phyloP scores from a whole-genome alignment of 805 yeast genomes.

The Yamadazyma akitaensis region DNA sequence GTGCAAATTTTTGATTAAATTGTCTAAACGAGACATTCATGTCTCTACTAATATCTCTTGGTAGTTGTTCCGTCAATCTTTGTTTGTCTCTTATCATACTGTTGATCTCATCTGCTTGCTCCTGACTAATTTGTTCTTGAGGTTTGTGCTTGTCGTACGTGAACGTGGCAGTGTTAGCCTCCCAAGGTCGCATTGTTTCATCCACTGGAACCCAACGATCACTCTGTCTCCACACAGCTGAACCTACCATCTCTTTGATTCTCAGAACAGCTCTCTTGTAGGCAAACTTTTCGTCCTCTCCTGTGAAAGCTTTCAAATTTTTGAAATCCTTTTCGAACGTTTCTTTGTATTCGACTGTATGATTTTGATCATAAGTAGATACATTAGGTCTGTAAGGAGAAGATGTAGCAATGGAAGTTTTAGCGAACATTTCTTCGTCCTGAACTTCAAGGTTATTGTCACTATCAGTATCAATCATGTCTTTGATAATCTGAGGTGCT shows the following conservation, averaged over 20 bases:
- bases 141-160: background rate
- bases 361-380: slow-evolving; percentile 55
- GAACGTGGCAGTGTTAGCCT: slow-evolving; percentile 4
- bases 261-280: slow-evolving; percentile 68
- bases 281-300: slow-evolving; percentile 76
- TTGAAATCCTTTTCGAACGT: slow-evolving; percentile 32
- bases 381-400: slow-evolving; percentile 71
- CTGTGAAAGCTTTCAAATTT: slow-evolving; percentile 58
- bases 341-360: slow-evolving; percentile 21
- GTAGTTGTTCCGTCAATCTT: slow-evolving; percentile 13
- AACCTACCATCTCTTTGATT: slow-evolving; percentile 55
- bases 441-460: slow-evolving; percentile 45
- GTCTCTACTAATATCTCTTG: slow-evolving; percentile 22
- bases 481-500: slow-evolving; percentile 12
- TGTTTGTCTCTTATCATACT: background rate
- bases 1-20: slow-evolving; percentile 23
- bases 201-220: slow-evolving; percentile 57
- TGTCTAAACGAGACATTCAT: slow-evolving; percentile 20
- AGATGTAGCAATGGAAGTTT: slow-evolving; percentile 54
- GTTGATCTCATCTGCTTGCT: background rate
- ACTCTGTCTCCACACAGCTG: slow-evolving; percentile 46
- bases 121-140: background rate
- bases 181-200: slow-evolving; percentile 58
- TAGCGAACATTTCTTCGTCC: slow-evolving; percentile 68
- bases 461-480: slow-evolving; percentile 17